phyloP scores from a whole-genome alignment of 1,139 yeast genomes.

The Arxiozyma bovina region DNA sequence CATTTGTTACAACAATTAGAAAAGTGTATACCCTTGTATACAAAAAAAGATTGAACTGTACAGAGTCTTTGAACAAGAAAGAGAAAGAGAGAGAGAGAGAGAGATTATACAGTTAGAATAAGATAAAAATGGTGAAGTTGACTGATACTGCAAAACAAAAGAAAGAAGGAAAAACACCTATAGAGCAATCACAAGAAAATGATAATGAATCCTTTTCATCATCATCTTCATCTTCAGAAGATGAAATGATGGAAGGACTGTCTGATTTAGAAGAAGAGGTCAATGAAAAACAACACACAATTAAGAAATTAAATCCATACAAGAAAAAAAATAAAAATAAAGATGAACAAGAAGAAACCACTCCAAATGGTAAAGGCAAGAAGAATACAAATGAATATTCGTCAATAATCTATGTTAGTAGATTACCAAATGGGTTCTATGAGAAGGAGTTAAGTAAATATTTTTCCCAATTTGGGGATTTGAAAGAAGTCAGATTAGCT shows the following conservation, averaged over 20 bases:
- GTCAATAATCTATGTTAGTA: constrained; percentile 80
- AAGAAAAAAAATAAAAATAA: constrained; percentile 13
- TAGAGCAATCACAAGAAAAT: constrained; percentile 1
- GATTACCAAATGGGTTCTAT: constrained; percentile 87
- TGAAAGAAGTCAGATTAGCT: constrained; percentile 67
- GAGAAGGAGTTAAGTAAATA: constrained; percentile 68
- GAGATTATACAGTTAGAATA: too few species aligned
- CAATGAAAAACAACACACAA: constrained; percentile 19
- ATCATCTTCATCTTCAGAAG: constrained; percentile 4
- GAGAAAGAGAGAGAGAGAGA: too few species aligned
- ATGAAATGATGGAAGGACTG: constrained; percentile 30
- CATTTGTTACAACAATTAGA: too few species aligned
- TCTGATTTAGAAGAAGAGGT: constrained; percentile 28
- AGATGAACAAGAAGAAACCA: constrained; percentile 10
- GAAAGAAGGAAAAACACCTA: constrained; percentile 4
- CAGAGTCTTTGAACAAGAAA: too few species aligned
- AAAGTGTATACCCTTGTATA: too few species aligned
- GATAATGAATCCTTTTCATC: constrained; percentile 3
- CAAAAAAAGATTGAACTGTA: too few species aligned
- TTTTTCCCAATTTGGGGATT: constrained; percentile 83
- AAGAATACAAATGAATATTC: constrained; percentile 24
- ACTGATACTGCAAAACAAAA: constrained; percentile 4
- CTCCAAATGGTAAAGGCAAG: constrained; percentile 15
- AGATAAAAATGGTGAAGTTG: not conserved
- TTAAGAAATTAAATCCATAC: constrained; percentile 25